Conservation (phyloP, 2,329 filamentous ascomycete species). For the Tympanopsis confertula region DNA sequence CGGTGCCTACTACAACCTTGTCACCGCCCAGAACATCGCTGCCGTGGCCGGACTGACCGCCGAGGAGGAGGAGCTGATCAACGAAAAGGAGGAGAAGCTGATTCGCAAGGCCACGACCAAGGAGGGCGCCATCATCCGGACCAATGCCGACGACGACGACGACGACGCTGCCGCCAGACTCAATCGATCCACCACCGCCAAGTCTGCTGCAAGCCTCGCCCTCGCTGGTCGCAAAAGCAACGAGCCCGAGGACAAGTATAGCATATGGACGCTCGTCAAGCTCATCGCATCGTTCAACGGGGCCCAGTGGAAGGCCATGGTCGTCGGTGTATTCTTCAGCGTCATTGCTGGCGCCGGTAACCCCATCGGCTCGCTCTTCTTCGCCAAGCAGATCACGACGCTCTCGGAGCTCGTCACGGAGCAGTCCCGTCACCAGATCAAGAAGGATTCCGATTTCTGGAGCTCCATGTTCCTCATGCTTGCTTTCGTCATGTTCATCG, state of each 20-base stretch:
- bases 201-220: conserved; percentile 4
- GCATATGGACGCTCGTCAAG: background rate
- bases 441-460: conserved; percentile 32
- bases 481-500: conserved; percentile 30
- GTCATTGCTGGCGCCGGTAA: conserved; percentile 19
- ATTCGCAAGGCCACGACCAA: conserved; percentile 31
- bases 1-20: conserved; percentile 38
- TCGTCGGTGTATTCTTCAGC: background rate
- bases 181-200: background rate
- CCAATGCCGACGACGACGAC: conserved; percentile 5
- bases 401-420: conserved; percentile 16
- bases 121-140: conserved; percentile 17
- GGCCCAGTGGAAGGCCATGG: conserved; percentile 14
- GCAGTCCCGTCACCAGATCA: conserved; percentile 19
- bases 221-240: conserved; percentile 10
- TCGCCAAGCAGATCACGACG: conserved; percentile 12
- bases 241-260: conserved; percentile 18
- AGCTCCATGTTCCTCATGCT: conserved; percentile 44
- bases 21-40: conserved; percentile 30
- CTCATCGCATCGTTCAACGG: conserved; percentile 10
- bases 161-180: conserved; percentile 6
- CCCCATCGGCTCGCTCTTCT: conserved; percentile 25
- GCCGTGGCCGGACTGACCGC: conserved; percentile 39
- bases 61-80: conserved; percentile 37
- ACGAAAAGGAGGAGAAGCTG: conserved; percentile 31